Conservation (phyloP, 257 asterid species). For the Solanum rostratum region DNA sequence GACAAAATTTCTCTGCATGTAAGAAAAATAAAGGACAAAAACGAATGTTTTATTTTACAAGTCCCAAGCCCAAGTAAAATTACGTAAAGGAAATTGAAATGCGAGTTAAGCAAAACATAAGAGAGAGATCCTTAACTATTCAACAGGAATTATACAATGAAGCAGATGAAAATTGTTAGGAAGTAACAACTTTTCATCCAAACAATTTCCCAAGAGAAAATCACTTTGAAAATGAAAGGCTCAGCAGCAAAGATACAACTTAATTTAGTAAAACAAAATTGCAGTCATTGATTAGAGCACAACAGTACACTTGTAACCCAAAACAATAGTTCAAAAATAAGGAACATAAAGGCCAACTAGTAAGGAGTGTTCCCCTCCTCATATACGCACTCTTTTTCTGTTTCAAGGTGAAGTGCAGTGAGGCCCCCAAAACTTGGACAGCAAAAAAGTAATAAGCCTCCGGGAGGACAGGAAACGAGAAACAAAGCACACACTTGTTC, state of each 20-base stretch:
- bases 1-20: constrained; percentile 68
- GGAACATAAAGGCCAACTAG: neutral
- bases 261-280: neutral
- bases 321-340: neutral
- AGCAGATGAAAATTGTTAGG: neutral
- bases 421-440: neutral
- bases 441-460: neutral
- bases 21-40: neutral
- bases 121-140: neutral
- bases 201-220: neutral
- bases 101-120: neutral
- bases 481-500: neutral
- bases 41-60: neutral
- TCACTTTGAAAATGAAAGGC: neutral
- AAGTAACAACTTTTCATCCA: neutral
- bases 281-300: neutral
- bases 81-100: neutral
- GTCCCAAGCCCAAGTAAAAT: neutral
- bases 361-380: neutral
- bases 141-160: neutral
- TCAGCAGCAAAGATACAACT: neutral
- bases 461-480: neutral
- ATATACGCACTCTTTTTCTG: neutral
- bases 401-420: neutral
- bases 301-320: neutral